Evolutionary conservation across 805 yeast species (phyloP), one percentile per base, ranked within the genome.

Genomic region (Candida tammaniensis): DNA sequence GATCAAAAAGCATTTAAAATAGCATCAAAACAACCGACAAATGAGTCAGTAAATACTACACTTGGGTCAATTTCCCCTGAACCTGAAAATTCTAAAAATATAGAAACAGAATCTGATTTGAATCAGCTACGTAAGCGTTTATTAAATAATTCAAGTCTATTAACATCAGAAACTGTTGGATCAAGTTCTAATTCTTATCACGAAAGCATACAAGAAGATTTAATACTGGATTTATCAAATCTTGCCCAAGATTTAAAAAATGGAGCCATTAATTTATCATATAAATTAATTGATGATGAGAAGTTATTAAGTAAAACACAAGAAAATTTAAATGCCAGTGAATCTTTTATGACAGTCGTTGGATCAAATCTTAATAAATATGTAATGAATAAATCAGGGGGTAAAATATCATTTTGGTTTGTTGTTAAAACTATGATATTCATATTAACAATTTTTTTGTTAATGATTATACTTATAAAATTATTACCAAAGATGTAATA

Each of bases 181-280:
- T 28, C 30, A 18, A 30, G 36, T 18, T 18, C 39, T 30, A 67
- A 68, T 40, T 53, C 55, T 7, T 62, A 63, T 48, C 72, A 68
- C 44, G 72, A 65, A 36, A 54, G 60, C 8, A 38, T 64, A 17
- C 83, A 78, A 49, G 70, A 70, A 23, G 72, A 70, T 24, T 55
- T 78, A 11, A 49, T 77, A 20, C 54, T 52, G 18, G 81, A 78
- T 25, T 57, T 78, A 31, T 50, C 70, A 3, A 68, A 60, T 13
- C 64, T 78, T 55, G 78, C 79, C 0, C 47, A 64, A 6, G 54
- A 61, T 6, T 64, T 78, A 42, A 74, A 71, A 41, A 51, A 55
- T 17, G 71, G 76, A 13, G 81, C 82, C 1, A 42, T 62, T 19
- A 46, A 49, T 5, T 63, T 65, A 13, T 74, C 64, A 43, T 52